These are phyloP conservation scores for Scheffersomyces segobiensis DNA, from an alignment of 1,139 yeast genomes.

Conservation along the genomic window DNA sequence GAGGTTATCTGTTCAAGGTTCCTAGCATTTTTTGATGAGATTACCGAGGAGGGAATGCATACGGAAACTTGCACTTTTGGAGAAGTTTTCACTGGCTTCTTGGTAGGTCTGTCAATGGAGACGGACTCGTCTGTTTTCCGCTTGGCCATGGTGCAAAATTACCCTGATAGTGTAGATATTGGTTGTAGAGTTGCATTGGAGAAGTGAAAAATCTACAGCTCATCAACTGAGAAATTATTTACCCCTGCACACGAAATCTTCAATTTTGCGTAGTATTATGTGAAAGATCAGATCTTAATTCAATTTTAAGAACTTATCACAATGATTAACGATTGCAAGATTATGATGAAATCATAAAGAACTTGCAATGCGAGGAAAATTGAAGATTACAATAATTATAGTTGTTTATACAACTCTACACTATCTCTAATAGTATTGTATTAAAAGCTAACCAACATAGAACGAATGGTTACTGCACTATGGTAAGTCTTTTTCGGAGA, in stretches of 20 bases:
- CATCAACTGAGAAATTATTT: background rate
- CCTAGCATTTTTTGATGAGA: constrained; percentile 52
- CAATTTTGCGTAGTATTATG: background rate
- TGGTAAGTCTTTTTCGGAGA: background rate
- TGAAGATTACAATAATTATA: background rate
- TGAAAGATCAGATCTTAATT: background rate
- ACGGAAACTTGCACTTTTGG: constrained; percentile 40
- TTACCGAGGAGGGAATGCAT: constrained; percentile 66
- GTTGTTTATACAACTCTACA: background rate
- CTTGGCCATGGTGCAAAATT: constrained; percentile 17
- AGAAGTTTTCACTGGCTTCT: constrained; percentile 31
- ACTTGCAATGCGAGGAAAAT: background rate
- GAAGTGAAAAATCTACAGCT: background rate
- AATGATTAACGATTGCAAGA: background rate
- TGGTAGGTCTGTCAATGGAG: constrained; percentile 23
- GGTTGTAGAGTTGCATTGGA: background rate
- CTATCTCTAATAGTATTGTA: background rate
- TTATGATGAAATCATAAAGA: background rate
- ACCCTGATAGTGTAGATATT: background rate
- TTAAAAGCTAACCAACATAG: background rate
- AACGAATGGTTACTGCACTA: background rate
- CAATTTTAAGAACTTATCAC: background rate
- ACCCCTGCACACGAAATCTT: background rate
- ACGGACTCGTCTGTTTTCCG: constrained; percentile 24
- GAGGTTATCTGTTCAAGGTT: constrained; percentile 74